Percentiles rank a stretch among this genome's conserved stretches.
These are phyloP conservation scores for Vicia villosa DNA, from an alignment of 306 rosid species.

Conservation along the genomic window DNA sequence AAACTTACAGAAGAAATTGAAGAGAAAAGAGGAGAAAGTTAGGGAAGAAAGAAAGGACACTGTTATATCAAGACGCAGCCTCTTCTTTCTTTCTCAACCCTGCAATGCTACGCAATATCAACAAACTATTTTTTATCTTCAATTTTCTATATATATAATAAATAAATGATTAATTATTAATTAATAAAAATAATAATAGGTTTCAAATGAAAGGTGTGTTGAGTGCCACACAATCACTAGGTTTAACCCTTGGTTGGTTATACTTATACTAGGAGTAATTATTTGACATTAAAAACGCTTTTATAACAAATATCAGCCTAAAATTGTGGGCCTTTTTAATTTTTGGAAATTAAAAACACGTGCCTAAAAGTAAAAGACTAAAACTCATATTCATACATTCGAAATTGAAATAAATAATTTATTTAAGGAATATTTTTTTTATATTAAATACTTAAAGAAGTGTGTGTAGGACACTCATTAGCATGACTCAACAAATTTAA, in stretches of 20 bases:
- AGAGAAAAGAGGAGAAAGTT: not conserved
- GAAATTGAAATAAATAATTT: too few species aligned
- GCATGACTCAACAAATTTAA: too few species aligned
- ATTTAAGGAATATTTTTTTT: too few species aligned
- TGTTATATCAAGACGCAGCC: conserved; percentile 35
- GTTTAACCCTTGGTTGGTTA: not conserved
- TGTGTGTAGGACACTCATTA: too few species aligned
- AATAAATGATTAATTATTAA: not conserved
- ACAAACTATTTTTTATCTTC: not conserved
- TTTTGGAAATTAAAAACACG: too few species aligned
- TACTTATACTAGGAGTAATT: too few species aligned
- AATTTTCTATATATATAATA: not conserved
- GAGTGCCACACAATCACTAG: not conserved
- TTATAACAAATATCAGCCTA: too few species aligned
- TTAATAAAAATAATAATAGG: not conserved
- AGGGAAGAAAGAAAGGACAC: conserved; percentile 19
- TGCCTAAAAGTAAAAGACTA: too few species aligned
- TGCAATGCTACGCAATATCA: conserved; percentile 37
- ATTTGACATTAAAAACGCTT: too few species aligned
- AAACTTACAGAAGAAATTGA: not conserved
- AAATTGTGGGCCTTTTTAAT: too few species aligned
- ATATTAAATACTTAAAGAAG: too few species aligned
- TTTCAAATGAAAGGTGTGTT: not conserved
- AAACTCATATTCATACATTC: too few species aligned
- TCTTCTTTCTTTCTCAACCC: conserved; percentile 5